Percentiles rank a stretch among this genome's conserved stretches.
Evolutionary conservation across 441 rosid genomes (phyloP).

Genomic region (Jatropha podagrica): DNA sequence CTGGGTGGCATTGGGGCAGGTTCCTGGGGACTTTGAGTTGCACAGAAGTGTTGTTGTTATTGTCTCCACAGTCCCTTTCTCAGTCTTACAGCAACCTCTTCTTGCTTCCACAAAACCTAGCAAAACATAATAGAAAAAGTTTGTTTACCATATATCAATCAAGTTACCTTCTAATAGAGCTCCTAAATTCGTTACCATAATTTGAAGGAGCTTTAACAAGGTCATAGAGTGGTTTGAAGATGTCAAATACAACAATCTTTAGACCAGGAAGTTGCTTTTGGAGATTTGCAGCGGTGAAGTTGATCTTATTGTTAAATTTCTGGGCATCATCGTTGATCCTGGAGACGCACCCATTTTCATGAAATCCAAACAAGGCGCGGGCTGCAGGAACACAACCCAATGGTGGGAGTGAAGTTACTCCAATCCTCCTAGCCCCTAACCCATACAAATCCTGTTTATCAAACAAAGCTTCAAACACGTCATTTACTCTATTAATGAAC

Average conservation of each 20-base stretch:
- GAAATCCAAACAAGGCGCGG: constrained; percentile 60
- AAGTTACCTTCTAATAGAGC: neutral
- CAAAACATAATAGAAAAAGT: neutral
- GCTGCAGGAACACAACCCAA: constrained; percentile 83
- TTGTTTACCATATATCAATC: neutral
- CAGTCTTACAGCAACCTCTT: constrained; percentile 89
- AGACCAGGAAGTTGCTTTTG: constrained; percentile 64
- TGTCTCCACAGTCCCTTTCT: constrained; percentile 75
- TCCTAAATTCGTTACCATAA: constrained; percentile 33
- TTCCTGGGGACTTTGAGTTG: constrained; percentile 65
- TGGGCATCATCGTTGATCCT: constrained; percentile 66
- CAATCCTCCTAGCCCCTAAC: constrained; percentile 73
- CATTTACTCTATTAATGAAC: neutral
- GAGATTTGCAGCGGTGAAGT: constrained; percentile 50
- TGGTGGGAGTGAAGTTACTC: constrained; percentile 86
- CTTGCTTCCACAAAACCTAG: constrained; percentile 76
- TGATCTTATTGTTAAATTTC: constrained; percentile 68
- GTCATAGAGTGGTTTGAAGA: constrained; percentile 59
- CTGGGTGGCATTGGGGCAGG: constrained; percentile 78
- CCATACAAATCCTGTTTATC: constrained; percentile 50
- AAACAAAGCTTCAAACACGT: neutral
- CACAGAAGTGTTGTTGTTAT: constrained; percentile 52
- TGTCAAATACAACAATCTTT: constrained; percentile 74
- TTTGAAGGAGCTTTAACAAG: constrained; percentile 57
- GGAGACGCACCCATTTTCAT: constrained; percentile 56